Percentiles rank a stretch among this genome's conserved stretches.
Conservation (phyloP, 2,329 filamentous ascomycete genomes). For the Fusarium marasasianum region DNA sequence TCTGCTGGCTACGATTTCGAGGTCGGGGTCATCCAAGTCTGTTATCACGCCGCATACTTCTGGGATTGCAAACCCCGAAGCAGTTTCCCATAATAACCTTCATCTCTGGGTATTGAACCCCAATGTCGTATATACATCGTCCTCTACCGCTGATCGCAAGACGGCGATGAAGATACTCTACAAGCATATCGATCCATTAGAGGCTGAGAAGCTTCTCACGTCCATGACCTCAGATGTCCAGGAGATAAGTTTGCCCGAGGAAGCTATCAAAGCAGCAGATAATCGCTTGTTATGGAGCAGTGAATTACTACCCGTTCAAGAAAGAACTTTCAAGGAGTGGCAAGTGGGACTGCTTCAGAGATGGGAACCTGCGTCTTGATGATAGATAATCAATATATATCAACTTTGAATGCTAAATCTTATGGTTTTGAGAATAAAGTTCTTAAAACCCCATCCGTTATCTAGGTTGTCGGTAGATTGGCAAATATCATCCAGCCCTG, state of each 20-base stretch:
- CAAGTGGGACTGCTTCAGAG: constrained; percentile 69
- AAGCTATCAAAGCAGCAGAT: constrained; percentile 58
- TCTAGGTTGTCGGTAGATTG: not conserved
- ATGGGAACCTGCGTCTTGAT: constrained; percentile 39
- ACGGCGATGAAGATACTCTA: constrained; percentile 65
- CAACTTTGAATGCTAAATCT: not conserved
- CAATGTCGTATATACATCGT: constrained; percentile 63
- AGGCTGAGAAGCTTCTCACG: constrained; percentile 61
- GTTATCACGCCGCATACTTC: constrained; percentile 54
- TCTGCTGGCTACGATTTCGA: constrained; percentile 61
- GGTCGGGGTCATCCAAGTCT: constrained; percentile 67
- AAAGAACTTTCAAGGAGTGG: constrained; percentile 72
- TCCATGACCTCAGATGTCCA: constrained; percentile 65
- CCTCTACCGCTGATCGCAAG: constrained; percentile 41
- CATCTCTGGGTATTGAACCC: constrained; percentile 66
- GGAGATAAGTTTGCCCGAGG: constrained; percentile 64
- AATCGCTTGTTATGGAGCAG: constrained; percentile 59
- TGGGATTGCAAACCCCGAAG: constrained; percentile 6
- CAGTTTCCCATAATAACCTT: constrained; percentile 44
- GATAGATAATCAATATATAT: not conserved
- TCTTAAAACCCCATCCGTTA: not conserved
- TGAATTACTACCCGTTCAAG: constrained; percentile 61
- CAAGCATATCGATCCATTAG: constrained; percentile 51
- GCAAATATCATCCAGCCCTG: not conserved
- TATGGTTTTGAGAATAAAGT: not conserved